phyloP scores from a whole-genome alignment of 1,139 yeast genomes.

The Scheffersomyces titani region DNA sequence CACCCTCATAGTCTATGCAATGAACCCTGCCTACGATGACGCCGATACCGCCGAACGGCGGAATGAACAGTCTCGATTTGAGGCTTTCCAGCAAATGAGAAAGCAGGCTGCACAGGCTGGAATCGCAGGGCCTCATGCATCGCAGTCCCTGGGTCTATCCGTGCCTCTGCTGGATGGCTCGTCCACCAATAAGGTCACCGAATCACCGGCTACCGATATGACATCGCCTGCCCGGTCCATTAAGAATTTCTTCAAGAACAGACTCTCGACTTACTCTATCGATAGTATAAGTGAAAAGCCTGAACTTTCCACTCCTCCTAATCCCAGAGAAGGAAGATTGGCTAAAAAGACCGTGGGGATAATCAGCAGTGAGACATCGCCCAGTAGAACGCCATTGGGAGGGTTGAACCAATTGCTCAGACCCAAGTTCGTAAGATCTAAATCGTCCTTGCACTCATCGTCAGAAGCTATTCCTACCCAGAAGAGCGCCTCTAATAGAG shows the following conservation, averaged over 20 bases:
- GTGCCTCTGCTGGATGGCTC: not conserved
- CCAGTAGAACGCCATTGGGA: conserved; percentile 12
- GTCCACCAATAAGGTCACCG: not conserved
- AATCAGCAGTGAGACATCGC: conserved; percentile 7
- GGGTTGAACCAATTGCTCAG: conserved; percentile 15
- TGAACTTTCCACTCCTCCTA: conserved; percentile 9
- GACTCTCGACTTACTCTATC: conserved; percentile 27
- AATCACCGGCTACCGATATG: conserved; percentile 7
- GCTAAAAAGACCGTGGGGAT: not conserved
- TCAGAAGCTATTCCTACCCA: not conserved
- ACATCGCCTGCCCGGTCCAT: conserved; percentile 32
- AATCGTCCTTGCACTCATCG: conserved; percentile 15
- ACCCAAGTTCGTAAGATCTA: conserved; percentile 25
- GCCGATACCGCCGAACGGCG: not conserved
- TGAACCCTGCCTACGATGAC: not conserved
- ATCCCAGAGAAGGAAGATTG: conserved; percentile 2
- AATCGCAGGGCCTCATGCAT: not conserved
- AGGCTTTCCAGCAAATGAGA: not conserved
- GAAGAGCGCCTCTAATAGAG: not conserved
- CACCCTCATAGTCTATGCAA: not conserved
- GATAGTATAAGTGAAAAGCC: conserved; percentile 31
- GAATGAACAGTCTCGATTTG: not conserved
- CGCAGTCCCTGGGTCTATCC: not conserved
- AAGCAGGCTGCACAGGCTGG: not conserved
- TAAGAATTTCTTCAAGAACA: conserved; percentile 26